These are phyloP conservation scores for Chytridiales sp. DNA, from an alignment of 371 early-diverging fungal genomes.

Conservation along the genomic window DNA sequence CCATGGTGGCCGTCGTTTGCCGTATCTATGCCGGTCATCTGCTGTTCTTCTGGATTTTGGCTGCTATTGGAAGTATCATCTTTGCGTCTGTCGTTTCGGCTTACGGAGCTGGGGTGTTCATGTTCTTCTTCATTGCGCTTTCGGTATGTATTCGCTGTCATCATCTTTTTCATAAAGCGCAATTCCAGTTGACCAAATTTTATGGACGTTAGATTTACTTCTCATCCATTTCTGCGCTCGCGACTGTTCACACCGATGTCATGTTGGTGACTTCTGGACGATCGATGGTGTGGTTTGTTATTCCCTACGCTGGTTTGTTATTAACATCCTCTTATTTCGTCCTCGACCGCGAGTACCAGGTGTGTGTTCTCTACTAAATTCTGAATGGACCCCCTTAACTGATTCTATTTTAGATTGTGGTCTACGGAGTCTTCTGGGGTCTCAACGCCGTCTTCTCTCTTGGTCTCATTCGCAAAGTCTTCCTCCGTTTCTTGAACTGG, in stretches of 20 bases:
- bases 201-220: slow-evolving; percentile 11
- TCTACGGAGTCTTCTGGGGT: slow-evolving; percentile 11
- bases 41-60: slow-evolving; percentile 1
- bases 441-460: background rate
- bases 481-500: background rate
- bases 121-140: slow-evolving; percentile 4
- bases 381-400: too few relatives aligned
- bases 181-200: too few relatives aligned
- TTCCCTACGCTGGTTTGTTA: background rate
- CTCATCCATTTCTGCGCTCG: background rate
- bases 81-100: background rate
- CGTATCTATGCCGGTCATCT: background rate
- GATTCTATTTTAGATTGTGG: slow-evolving; percentile 3
- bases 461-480: background rate
- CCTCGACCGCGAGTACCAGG: background rate
- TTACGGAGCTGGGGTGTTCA: slow-evolving; percentile 4
- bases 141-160: background rate
- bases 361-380: too few relatives aligned
- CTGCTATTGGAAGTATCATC: background rate
- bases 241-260: slow-evolving; percentile 9
- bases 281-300: background rate
- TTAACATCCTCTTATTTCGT: background rate
- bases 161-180: background rate
- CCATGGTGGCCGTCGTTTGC: slow-evolving; percentile 6
- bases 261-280: slow-evolving; percentile 12